A percentile compares a stretch with the other conserved stretches of the same genome.
Evolutionary conservation across 805 yeast species (phyloP).

Genomic region (Sporopachydermia quercuum): DNA sequence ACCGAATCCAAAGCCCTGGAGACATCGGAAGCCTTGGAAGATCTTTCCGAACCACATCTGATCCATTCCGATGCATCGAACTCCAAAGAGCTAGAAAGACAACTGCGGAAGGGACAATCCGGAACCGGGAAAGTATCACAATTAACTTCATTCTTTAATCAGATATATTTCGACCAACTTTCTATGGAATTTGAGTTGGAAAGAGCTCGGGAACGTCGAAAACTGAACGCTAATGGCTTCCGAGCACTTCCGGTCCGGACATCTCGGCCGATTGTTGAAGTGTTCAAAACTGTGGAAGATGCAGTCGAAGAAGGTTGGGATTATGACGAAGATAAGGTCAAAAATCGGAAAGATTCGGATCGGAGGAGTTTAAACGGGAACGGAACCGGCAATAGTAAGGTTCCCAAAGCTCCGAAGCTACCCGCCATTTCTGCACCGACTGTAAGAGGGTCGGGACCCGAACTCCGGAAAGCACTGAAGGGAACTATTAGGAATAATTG

Average conservation of each 20-base stretch:
- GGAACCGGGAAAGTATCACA: slow-evolving; percentile 38
- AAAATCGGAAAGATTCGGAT: slow-evolving; percentile 1
- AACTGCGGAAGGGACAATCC: slow-evolving; percentile 7
- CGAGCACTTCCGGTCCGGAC: slow-evolving; percentile 57
- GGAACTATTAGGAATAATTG: background rate
- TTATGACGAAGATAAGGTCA: slow-evolving; percentile 14
- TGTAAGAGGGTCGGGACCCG: background rate
- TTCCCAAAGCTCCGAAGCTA: too few species aligned
- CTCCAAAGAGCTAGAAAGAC: slow-evolving; percentile 13
- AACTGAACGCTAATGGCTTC: slow-evolving; percentile 42
- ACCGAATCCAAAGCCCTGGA: too few species aligned
- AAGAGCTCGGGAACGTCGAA: slow-evolving; percentile 62
- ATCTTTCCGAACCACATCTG: too few species aligned
- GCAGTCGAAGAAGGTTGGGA: slow-evolving; percentile 52
- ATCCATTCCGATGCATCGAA: slow-evolving; percentile 7
- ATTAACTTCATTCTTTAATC: slow-evolving; percentile 52
- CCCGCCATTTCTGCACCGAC: background rate
- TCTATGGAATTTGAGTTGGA: slow-evolving; percentile 80
- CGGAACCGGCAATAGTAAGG: slow-evolving; percentile 2
- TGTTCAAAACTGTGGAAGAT: slow-evolving; percentile 76
- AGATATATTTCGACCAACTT: slow-evolving; percentile 63
- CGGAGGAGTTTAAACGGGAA: background rate
- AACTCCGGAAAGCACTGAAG: too few species aligned
- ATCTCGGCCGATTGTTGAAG: slow-evolving; percentile 80
- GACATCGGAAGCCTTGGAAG: too few species aligned